Conservation (phyloP, 2,329 filamentous ascomycete species). For the Xylariaceae sp. region DNA sequence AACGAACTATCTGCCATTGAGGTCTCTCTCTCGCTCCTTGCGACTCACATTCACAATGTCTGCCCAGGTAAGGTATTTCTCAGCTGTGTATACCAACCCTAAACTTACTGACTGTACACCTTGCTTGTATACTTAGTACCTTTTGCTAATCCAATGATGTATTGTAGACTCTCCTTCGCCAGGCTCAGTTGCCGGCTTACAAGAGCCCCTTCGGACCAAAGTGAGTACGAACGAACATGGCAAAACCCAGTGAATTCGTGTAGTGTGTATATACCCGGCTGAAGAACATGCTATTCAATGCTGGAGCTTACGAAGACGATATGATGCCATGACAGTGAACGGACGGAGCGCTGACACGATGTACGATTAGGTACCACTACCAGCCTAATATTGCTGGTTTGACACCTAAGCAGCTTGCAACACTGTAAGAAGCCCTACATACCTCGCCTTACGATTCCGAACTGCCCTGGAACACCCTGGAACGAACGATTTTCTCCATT, state of each 20-base stretch:
- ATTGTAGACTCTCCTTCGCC: slow-evolving; percentile 53
- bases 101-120: slow-evolving; percentile 25
- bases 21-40: slow-evolving; percentile 17
- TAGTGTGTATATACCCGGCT: background rate
- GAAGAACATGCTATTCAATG: background rate
- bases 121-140: too few species aligned
- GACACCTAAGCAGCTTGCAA: slow-evolving; percentile 53
- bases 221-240: slow-evolving; percentile 52
- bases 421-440: slow-evolving; percentile 55
- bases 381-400: slow-evolving; percentile 61
- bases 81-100: background rate
- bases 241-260: background rate
- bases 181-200: slow-evolving; percentile 53
- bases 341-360: slow-evolving; percentile 16
- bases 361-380: slow-evolving; percentile 59
- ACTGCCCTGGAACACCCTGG: too few species aligned
- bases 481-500: too few species aligned
- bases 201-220: slow-evolving; percentile 70
- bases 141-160: slow-evolving; percentile 15
- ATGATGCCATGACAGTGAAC: slow-evolving; percentile 1
- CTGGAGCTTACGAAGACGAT: background rate
- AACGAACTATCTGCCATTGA: slow-evolving; percentile 32
- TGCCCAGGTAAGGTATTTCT: slow-evolving; percentile 32
- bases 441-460: background rate
- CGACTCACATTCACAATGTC: slow-evolving; percentile 35